These are phyloP conservation scores for Epichloe aotearoae DNA, from an alignment of 2,329 filamentous ascomycete genomes.

Conservation along the genomic window DNA sequence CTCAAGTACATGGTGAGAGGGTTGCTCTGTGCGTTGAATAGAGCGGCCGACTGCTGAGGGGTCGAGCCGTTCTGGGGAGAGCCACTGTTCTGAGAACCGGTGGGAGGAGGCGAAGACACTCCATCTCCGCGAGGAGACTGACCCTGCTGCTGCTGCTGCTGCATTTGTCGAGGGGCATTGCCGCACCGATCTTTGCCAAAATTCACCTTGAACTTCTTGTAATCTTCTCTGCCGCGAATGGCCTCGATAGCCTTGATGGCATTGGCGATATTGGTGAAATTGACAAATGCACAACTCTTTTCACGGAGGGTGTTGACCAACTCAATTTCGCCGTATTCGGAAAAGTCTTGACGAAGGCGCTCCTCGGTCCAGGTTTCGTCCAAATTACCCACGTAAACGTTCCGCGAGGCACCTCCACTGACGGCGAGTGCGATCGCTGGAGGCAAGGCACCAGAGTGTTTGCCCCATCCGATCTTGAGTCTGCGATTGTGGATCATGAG, in stretches of 20 bases:
- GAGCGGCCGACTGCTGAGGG: constrained; percentile 53
- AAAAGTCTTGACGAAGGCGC: constrained; percentile 87
- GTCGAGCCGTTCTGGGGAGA: constrained; percentile 40
- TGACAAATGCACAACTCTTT: constrained; percentile 99
- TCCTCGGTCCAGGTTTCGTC: constrained; percentile 98
- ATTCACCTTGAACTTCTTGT: constrained; percentile 98
- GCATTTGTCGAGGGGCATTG: constrained; percentile 82
- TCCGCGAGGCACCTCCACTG: constrained; percentile 91
- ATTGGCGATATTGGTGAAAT: constrained; percentile 99
- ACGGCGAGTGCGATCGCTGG: constrained; percentile 93
- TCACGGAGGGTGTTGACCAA: constrained; percentile 91
- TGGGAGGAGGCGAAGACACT: constrained; percentile 42
- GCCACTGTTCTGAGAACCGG: constrained; percentile 46
- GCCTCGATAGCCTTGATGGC: constrained; percentile 99
- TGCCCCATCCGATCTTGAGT: constrained; percentile 98
- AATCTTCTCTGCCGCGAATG: constrained; percentile 86
- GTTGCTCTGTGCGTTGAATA: constrained; percentile 75
- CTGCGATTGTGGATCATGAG: constrained; percentile 98
- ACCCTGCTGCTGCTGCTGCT: constrained; percentile 29
- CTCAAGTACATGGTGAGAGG: constrained; percentile 88
- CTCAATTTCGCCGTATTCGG: constrained; percentile 95
- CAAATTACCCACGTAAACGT: constrained; percentile 95
- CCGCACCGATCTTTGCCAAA: constrained; percentile 98
- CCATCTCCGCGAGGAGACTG: constrained; percentile 55
- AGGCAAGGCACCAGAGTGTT: constrained; percentile 92